Evolutionary conservation across 2,329 filamentous ascomycete species (phyloP), one percentile per base, ranked within the genome.

Genomic region (Pseudocercospora pini-densiflorae): DNA sequence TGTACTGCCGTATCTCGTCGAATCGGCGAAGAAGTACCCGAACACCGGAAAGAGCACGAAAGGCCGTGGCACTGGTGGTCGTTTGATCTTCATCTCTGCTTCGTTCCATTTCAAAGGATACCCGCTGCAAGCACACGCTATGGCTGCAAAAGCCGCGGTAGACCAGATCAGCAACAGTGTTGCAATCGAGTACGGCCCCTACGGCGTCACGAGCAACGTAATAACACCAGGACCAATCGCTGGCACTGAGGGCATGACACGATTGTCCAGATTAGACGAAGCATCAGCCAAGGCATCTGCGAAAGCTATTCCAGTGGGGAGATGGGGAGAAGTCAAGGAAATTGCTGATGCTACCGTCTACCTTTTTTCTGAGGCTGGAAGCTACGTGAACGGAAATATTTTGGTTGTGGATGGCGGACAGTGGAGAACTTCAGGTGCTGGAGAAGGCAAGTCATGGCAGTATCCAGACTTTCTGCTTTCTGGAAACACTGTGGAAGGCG

Each of bases 271-370:
- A 63, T 45, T 62, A 2, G 74, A 74, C 7, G 70, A 71, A 29
- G 75, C 76, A 23, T 75, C 73, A 5, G 73, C 71, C 33, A 73
- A 72, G 23, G 71, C 68, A 40, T 79, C 75, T 63, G 71, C 70
- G 27, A 77, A 71, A 61, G 69, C 72, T 1, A 86, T 97, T 43
- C 95, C 95, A 0, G 81, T 89, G 1, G 93, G 93, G 1, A 85
- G 94, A 64, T 88, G 89, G 79, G 95, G 94, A 6, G 87, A 87
- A 0, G 88, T 97, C 27, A 91, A 90, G 70, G 94, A 99, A 76
- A 93, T 99, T 74, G 91, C 93, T 0, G 94, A 99, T 79, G 92
- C 94, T 0, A 97, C 94, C 0, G 87, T 98, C 0, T 99, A 89
- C 74, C 79, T 98, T 63, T 95, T 97, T 76, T 92, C 91, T 54